A percentile compares a stretch with the other conserved stretches of the same genome.
Evolutionary conservation across 2,329 filamentous ascomycete genomes (phyloP).

Genomic region (Xylaria sp.): DNA sequence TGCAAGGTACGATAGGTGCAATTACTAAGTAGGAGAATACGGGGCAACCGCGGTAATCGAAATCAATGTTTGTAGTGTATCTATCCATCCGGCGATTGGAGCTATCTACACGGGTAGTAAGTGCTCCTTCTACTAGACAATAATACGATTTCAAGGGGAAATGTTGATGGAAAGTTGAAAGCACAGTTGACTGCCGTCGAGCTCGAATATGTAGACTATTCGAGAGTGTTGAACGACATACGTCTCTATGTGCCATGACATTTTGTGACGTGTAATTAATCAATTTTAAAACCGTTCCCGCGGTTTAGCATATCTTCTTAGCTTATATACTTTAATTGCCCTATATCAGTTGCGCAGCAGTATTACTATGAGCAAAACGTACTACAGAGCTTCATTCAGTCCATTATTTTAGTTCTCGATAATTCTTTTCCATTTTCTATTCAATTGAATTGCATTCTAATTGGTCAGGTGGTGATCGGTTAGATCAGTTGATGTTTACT

Average conservation of each 20-base stretch:
- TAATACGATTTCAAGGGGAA: neutral
- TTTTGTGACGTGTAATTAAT: neutral
- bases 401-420: no score
- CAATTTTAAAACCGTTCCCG: neutral
- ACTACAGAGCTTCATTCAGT: no score
- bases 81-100: neutral
- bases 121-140: neutral
- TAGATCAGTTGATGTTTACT: no score
- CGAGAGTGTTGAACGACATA: neutral
- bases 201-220: no score
- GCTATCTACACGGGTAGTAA: neutral
- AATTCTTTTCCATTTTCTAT: no score
- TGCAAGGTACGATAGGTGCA: neutral
- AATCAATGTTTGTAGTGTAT: neutral
- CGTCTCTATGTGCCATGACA: neutral
- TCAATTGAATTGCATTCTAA: no score
- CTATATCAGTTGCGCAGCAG: neutral
- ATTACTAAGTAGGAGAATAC: neutral
- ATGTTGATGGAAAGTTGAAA: neutral
- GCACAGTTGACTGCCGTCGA: no score
- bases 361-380: neutral
- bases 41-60: neutral
- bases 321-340: neutral
- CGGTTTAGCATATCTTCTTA: neutral
- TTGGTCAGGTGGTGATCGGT: no score